Evolutionary conservation across 176 grass and related monocot genomes (phyloP).

Genomic region (Panicum miliaceum): DNA sequence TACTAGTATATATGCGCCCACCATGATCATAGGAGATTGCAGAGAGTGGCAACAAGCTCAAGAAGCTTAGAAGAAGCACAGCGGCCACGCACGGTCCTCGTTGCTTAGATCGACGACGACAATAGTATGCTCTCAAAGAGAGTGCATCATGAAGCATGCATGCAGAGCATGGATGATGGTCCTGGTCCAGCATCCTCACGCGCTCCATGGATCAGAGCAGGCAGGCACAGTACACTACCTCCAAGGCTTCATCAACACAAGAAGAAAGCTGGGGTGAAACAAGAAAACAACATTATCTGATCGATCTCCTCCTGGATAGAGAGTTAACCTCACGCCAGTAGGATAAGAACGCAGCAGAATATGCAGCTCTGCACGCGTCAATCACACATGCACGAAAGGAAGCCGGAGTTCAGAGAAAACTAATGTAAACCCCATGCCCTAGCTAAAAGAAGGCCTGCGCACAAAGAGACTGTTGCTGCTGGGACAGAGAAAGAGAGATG

Average conservation of each 20-base stretch:
- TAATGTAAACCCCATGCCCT: constrained; percentile 46
- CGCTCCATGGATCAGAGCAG: neutral
- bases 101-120: neutral
- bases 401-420: constrained; percentile 30
- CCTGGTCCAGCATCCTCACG: neutral
- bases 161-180: neutral
- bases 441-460: constrained; percentile 41
- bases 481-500: constrained; percentile 35
- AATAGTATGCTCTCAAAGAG: neutral
- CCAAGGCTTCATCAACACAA: constrained; percentile 13
- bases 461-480: constrained; percentile 43
- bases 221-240: neutral
- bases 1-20: neutral
- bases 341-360: neutral
- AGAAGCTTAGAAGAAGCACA: neutral
- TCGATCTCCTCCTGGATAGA: neutral
- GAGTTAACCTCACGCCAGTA: neutral
- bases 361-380: constrained; percentile 1
- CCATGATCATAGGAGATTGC: constrained; percentile 28
- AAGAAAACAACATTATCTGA: neutral
- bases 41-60: constrained; percentile 8
- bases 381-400: constrained; percentile 31
- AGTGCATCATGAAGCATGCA: neutral
- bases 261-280: neutral
- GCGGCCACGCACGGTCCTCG: neutral